A percentile compares a stretch with the other conserved stretches of the same genome.
Evolutionary conservation across 257 asterid genomes (phyloP).

Genomic region (Solanum sitiens): DNA sequence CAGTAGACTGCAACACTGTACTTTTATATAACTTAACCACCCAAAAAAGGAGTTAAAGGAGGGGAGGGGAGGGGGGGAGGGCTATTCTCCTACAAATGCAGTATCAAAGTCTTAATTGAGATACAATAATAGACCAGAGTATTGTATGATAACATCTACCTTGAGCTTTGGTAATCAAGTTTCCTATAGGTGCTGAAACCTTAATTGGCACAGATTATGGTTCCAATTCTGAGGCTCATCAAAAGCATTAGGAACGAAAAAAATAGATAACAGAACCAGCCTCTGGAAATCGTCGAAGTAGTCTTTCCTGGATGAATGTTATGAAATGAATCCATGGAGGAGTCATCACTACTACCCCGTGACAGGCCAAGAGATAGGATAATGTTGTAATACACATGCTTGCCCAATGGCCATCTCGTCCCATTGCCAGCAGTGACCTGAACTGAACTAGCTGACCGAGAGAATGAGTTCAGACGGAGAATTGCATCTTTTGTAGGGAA

Average conservation of each 20-base stretch:
- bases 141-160: not conserved
- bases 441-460: constrained; percentile 45
- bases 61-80: not conserved
- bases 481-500: constrained; percentile 53
- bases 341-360: constrained; percentile 31
- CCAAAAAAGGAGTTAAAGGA: not conserved
- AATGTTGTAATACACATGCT: constrained; percentile 43
- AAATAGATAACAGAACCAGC: constrained; percentile 44
- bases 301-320: constrained; percentile 46
- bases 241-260: constrained; percentile 48
- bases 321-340: constrained; percentile 45
- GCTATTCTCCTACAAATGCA: not conserved
- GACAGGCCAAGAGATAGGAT: constrained; percentile 58
- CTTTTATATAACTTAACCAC: not conserved
- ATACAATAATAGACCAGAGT: not conserved
- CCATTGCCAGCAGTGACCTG: constrained; percentile 45
- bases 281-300: constrained; percentile 16
- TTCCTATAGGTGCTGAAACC: not conserved
- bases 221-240: constrained; percentile 50
- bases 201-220: constrained; percentile 36
- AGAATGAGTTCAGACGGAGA: constrained; percentile 34
- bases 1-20: not conserved
- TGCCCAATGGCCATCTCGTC: constrained; percentile 19
- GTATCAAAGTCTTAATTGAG: not conserved
- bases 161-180: not conserved